A percentile compares a stretch with the other conserved stretches of the same genome.
Conservation (phyloP, 2,329 filamentous ascomycete species). For the Verticillium zaregamsianum region DNA sequence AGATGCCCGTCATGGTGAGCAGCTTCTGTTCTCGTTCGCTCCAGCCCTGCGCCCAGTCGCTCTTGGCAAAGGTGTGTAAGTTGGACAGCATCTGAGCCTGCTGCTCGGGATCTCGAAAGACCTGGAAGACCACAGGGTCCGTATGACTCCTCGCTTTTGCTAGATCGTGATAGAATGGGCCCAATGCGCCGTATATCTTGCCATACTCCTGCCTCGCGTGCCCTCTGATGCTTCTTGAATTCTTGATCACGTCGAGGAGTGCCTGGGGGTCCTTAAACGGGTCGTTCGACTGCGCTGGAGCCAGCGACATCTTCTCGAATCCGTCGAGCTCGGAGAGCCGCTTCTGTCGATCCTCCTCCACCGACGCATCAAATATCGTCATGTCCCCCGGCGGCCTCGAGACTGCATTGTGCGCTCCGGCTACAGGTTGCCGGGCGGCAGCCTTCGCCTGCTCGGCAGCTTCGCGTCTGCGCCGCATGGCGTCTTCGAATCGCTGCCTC, state of each 20-base stretch:
- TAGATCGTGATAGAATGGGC: conserved; percentile 85
- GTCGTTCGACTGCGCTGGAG: conserved; percentile 31
- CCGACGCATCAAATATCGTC: conserved; percentile 70
- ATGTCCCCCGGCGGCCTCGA: conserved; percentile 32
- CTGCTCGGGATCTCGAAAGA: conserved; percentile 81
- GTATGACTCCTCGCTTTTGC: conserved; percentile 66
- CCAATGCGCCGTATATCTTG: conserved; percentile 82
- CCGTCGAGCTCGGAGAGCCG: conserved; percentile 50
- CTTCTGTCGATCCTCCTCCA: conserved; percentile 58
- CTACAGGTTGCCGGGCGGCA: conserved; percentile 13
- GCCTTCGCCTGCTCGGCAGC: conserved; percentile 31
- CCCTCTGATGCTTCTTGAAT: conserved; percentile 74
- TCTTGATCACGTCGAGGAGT: conserved; percentile 65
- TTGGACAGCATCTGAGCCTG: conserved; percentile 89
- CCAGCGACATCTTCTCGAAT: conserved; percentile 72
- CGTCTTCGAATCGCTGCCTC: conserved; percentile 72
- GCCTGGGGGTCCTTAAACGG: conserved; percentile 56
- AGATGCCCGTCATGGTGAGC: conserved; percentile 70
- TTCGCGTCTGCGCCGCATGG: conserved; percentile 57
- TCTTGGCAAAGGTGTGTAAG: conserved; percentile 70
- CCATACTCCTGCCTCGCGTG: conserved; percentile 86
- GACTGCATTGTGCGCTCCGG: conserved; percentile 13
- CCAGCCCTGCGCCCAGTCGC: conserved; percentile 77
- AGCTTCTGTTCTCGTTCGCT: conserved; percentile 67
- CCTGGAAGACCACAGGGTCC: conserved; percentile 80